Evolutionary conservation across 768 basidiomycete genomes (phyloP).

Genomic region (Boletus rubroflammeus): DNA sequence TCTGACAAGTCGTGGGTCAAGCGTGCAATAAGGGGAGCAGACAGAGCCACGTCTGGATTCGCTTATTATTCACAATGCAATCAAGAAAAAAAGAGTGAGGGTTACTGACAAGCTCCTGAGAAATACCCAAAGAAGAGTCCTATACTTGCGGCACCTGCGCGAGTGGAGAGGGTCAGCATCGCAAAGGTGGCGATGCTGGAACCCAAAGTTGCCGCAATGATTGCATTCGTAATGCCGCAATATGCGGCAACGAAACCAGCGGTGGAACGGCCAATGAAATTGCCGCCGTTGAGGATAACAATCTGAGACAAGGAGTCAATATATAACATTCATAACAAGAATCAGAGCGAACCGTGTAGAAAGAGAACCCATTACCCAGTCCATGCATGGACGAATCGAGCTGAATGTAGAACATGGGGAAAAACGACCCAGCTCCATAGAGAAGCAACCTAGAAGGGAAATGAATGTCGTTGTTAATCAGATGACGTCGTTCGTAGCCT

Average conservation of each 20-base stretch:
- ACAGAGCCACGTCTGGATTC: slow-evolving; percentile 34
- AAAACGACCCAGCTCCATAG: slow-evolving; percentile 22
- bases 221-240: slow-evolving; percentile 44
- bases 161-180: slow-evolving; percentile 38
- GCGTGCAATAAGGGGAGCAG: slow-evolving; percentile 42
- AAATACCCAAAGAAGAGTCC: slow-evolving; percentile 47
- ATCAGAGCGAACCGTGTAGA: slow-evolving; percentile 44
- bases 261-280: slow-evolving; percentile 34
- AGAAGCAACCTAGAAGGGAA: slow-evolving; percentile 11
- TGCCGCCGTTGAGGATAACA: slow-evolving; percentile 37
- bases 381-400: slow-evolving; percentile 50
- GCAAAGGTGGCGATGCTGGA: slow-evolving; percentile 42
- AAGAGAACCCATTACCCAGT: slow-evolving; percentile 43
- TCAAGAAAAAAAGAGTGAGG: not conserved
- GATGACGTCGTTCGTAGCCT: not conserved
- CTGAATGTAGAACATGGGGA: slow-evolving; percentile 48
- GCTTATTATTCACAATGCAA: not conserved
- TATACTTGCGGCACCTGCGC: slow-evolving; percentile 36
- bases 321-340: not conserved
- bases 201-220: slow-evolving; percentile 35
- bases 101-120: slow-evolving; percentile 40
- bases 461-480: not conserved
- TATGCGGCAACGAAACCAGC: slow-evolving; percentile 36
- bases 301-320: slow-evolving; percentile 23
- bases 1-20: slow-evolving; percentile 45